Base-by-base conservation (phyloP, 139 green algal species). In the Picochlorum sp. region DNA sequence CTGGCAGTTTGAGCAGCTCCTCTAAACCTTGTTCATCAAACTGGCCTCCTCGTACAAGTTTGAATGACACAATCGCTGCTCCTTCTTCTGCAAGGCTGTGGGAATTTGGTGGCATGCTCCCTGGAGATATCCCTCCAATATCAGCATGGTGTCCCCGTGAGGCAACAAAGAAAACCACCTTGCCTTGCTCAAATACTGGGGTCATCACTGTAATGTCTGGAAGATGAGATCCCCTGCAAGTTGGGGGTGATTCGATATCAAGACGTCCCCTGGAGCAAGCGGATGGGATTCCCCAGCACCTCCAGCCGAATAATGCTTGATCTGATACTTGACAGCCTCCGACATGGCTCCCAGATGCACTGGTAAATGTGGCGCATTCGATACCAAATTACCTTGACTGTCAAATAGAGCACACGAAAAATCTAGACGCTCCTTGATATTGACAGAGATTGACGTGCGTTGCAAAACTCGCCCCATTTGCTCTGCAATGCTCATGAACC, bases 201-300 rank as follows among this genome's bases (percentile, higher is more conserved):
- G 92, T 98, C 69, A 98, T 92, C 51, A 97, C 93, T 3, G 93
- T 98, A 75, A 98, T 97, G 86, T 98, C 93, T 0, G 93, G 93
- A 52, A 98, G 81, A 78, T 98, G 93, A 62, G 73, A 89, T 38
- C 93, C 93, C 93, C 93, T 23, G 91, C 90, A 8, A 86, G 72
- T 68, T 93, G 82, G 0, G 93, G 93, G 77, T 98, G 89, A 78
- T 98, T 98, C 67, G 79, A 85, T 24, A 94, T 75, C 61, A 97
- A 73, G 57, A 97, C 91, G 60, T 98, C 93, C 7, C 93, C 93
- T 65, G 90, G 69, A 14, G 81, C 44, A 16, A 70, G 30, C 83
- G 21, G 20, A 61, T 20, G 41, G 49, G 20, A 15, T 32, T 79
- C 65, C n/a, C 71, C 68, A 15, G 74, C 47, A 0, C 79, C 79